Percentiles rank a stretch among this genome's conserved stretches.
Evolutionary conservation across 306 rosid species (phyloP).

Genomic region (Cucurbita pepo): DNA sequence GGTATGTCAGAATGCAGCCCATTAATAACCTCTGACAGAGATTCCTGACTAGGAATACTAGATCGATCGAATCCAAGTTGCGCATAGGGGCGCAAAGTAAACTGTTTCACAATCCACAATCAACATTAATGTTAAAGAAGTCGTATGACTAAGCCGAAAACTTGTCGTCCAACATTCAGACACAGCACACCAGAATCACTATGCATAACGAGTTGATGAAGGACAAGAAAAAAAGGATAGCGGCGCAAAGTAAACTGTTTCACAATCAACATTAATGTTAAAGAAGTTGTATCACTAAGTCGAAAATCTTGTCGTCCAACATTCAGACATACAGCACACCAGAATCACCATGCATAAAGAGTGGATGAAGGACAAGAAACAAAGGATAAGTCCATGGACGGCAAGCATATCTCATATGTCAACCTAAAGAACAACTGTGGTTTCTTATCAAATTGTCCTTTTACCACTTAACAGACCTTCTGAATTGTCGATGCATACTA

Average conservation of each 20-base stretch:
- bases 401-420: background rate
- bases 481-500: background rate
- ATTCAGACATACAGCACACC: background rate
- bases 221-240: background rate
- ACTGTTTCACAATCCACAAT: constrained; percentile 33
- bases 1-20: constrained; percentile 67
- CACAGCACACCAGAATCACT: background rate
- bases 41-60: constrained; percentile 31
- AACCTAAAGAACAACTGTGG: background rate
- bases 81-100: constrained; percentile 69
- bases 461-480: background rate
- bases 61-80: constrained; percentile 74
- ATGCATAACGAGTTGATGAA: background rate
- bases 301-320: background rate
- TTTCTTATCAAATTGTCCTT: background rate
- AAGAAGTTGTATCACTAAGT: background rate
- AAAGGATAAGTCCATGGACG: background rate
- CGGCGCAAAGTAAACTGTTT: constrained; percentile 84
- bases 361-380: background rate
- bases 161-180: background rate
- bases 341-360: background rate
- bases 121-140: background rate
- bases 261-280: constrained; percentile 5
- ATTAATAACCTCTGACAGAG: constrained; percentile 37
- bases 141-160: background rate